A percentile compares a stretch with the other conserved stretches of the same genome.
phyloP scores from a whole-genome alignment of 1,139 yeast species.

The Geotrichum bryndzae region DNA sequence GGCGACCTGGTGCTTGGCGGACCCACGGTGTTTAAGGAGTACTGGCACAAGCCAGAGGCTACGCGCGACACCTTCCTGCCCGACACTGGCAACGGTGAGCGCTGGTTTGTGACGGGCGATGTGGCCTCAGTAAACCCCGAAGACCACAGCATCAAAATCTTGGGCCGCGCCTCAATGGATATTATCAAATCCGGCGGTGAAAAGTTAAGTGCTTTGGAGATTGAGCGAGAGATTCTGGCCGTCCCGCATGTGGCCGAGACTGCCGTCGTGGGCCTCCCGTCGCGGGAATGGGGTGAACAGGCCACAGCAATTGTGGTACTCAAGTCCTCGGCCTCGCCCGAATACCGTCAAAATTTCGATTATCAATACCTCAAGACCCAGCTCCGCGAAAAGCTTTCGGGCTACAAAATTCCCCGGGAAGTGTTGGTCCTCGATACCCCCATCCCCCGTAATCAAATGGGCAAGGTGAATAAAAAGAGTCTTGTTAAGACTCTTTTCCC shows the following conservation, averaged over 20 bases:
- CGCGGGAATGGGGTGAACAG: slow-evolving; percentile 36
- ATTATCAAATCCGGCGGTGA: slow-evolving; percentile 38
- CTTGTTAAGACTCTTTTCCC: slow-evolving; percentile 25
- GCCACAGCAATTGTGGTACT: slow-evolving; percentile 35
- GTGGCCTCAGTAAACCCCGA: slow-evolving; percentile 32
- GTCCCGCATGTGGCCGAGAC: slow-evolving; percentile 31
- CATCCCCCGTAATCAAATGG: slow-evolving; percentile 36
- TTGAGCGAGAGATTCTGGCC: slow-evolving; percentile 36
- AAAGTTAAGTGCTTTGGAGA: slow-evolving; percentile 36
- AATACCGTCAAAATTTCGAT: slow-evolving; percentile 16
- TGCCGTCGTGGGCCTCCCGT: slow-evolving; percentile 35
- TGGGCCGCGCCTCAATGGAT: slow-evolving; percentile 38
- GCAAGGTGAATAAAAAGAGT: slow-evolving; percentile 35
- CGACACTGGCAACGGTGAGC: slow-evolving; percentile 22
- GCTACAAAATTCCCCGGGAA: slow-evolving; percentile 32
- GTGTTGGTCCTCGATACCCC: slow-evolving; percentile 17
- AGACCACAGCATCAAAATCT: slow-evolving; percentile 30
- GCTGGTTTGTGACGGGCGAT: slow-evolving; percentile 38
- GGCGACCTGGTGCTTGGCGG: slow-evolving; percentile 36
- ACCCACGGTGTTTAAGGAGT: slow-evolving; percentile 33
- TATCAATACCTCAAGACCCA: slow-evolving; percentile 26
- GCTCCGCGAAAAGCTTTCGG: slow-evolving; percentile 27
- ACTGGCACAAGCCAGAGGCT: slow-evolving; percentile 35
- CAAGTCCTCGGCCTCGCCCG: slow-evolving; percentile 15
- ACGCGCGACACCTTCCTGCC: slow-evolving; percentile 30